Evolutionary conservation across 1,139 yeast species (phyloP).

Genomic region (Taphrina confusa): DNA sequence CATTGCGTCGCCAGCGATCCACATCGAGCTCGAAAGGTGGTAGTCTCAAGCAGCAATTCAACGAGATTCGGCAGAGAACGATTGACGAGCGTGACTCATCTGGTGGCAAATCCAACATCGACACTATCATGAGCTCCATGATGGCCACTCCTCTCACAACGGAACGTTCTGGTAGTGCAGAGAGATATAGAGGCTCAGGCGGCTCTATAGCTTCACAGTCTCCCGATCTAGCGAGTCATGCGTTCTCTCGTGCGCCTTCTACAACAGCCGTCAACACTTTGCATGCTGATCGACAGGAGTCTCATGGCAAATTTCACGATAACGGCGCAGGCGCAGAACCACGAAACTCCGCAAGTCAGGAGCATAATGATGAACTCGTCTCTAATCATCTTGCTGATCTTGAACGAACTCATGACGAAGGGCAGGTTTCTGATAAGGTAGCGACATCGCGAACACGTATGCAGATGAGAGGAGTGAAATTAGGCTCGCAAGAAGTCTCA

Average conservation of each 20-base stretch:
- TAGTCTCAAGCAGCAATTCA: not conserved
- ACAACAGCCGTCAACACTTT: too few relatives aligned
- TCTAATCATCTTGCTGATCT: not conserved
- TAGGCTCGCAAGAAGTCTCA: conserved; percentile 12
- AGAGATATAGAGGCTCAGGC: not conserved
- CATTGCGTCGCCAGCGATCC: not conserved
- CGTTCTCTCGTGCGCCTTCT: not conserved
- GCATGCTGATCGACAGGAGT: not conserved
- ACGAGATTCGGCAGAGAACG: not conserved
- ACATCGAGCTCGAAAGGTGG: not conserved
- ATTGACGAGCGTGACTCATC: not conserved
- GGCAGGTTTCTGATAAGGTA: not conserved
- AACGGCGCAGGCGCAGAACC: not conserved
- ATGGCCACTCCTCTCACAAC: not conserved
- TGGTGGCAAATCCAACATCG: conserved; percentile 18
- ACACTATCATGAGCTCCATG: conserved; percentile 27
- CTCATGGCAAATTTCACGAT: not conserved
- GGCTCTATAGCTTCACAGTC: not conserved
- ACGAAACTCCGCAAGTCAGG: not conserved
- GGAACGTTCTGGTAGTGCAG: conserved; percentile 6
- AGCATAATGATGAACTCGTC: not conserved
- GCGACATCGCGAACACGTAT: not conserved
- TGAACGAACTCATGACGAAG: not conserved
- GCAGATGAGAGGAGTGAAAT: conserved; percentile 25
- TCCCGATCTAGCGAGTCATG: not conserved